Conservation (phyloP, 176 grass and related monocot genomes). For the Neostapfia colusana region DNA sequence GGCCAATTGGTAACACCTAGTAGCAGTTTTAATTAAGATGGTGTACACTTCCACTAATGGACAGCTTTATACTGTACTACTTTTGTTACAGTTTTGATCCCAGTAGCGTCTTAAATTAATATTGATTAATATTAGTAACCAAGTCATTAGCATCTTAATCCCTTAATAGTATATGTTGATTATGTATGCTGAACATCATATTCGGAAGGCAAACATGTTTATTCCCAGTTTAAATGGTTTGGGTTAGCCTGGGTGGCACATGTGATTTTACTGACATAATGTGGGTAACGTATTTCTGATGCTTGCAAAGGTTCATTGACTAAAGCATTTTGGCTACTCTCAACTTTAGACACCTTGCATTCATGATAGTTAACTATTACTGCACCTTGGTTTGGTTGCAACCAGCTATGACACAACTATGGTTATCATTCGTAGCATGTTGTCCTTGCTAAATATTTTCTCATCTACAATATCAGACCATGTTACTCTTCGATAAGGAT, state of each 20-base stretch:
- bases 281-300: neutral
- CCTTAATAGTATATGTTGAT: conserved; percentile 23
- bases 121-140: neutral
- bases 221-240: neutral
- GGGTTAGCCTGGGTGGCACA: neutral
- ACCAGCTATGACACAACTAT: neutral
- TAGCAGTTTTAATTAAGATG: conserved; percentile 21
- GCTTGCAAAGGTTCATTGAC: conserved; percentile 32
- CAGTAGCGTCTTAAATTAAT: neutral
- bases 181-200: conserved; percentile 34
- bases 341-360: neutral
- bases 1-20: conserved; percentile 13
- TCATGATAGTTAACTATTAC: neutral
- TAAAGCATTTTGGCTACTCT: conserved; percentile 9
- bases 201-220: conserved; percentile 9
- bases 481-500: conserved; percentile 9
- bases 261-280: neutral
- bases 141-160: conserved; percentile 1
- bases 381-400: neutral
- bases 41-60: conserved; percentile 1
- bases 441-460: neutral
- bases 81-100: conserved; percentile 18
- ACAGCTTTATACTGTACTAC: conserved; percentile 7
- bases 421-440: neutral
- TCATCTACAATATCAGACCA: conserved; percentile 16